Evolutionary conservation across 371 early-diverging fungal species (phyloP).

Genomic region (Mucor lusitanicus): DNA sequence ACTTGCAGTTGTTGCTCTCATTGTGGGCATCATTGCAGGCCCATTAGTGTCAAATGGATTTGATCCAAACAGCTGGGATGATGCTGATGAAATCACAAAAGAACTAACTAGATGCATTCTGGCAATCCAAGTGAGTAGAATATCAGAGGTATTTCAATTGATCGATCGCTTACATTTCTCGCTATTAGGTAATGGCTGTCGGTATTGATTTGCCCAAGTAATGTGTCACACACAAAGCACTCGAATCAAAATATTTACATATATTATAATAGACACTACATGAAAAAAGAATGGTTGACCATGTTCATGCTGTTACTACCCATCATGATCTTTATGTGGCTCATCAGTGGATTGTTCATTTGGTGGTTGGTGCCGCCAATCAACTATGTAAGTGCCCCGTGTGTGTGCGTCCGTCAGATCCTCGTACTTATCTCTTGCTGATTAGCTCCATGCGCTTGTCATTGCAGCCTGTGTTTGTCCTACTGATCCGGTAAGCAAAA

Average conservation of each 20-base stretch:
- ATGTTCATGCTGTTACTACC: slow-evolving; percentile 82
- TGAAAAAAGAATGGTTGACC: slow-evolving; percentile 64
- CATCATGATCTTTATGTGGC: slow-evolving; percentile 88
- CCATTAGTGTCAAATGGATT: slow-evolving; percentile 68
- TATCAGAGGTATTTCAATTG: neutral
- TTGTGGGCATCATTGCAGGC: slow-evolving; percentile 89
- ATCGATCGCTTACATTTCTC: neutral
- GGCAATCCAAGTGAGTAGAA: slow-evolving; percentile 68
- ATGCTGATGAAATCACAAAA: slow-evolving; percentile 57
- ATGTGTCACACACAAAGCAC: slow-evolving; percentile 1
- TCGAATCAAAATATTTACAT: neutral
- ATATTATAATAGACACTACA: slow-evolving; percentile 39
- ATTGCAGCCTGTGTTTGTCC: slow-evolving; percentile 92
- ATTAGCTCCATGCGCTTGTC: slow-evolving; percentile 69
- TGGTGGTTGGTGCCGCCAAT: slow-evolving; percentile 68
- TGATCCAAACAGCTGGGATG: slow-evolving; percentile 57
- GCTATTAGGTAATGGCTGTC: slow-evolving; percentile 79
- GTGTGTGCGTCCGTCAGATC: neutral
- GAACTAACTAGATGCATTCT: slow-evolving; percentile 79
- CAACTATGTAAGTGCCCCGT: slow-evolving; percentile 54
- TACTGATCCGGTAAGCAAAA: slow-evolving; percentile 85
- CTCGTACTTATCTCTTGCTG: neutral
- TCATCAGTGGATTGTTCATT: slow-evolving; percentile 74
- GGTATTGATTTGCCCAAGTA: slow-evolving; percentile 84
- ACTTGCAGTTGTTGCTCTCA: slow-evolving; percentile 73